Conservation (phyloP, 306 rosid species). For the Elaeagnus macrophylla region DNA sequence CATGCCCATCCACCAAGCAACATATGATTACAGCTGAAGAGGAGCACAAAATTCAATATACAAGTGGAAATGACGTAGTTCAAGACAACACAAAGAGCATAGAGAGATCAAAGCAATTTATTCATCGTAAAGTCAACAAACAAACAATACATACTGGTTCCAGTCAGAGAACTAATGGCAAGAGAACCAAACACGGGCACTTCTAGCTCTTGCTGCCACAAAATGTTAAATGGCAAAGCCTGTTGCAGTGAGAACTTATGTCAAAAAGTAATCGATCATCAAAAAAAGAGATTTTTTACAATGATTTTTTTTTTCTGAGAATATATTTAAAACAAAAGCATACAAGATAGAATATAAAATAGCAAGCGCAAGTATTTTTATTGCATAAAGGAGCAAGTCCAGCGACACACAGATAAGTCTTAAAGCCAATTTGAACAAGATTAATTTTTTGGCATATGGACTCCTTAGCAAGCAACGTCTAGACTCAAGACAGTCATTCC, state of each 20-base stretch:
- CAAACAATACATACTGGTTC: slow-evolving; percentile 39
- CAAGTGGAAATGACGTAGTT: background rate
- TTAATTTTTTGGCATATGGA: too few relatives aligned
- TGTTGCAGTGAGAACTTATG: slow-evolving; percentile 15
- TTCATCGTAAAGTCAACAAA: slow-evolving; percentile 11
- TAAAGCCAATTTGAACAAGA: too few relatives aligned
- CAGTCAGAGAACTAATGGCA: slow-evolving; percentile 37
- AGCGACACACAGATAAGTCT: too few relatives aligned
- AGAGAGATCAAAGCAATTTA: slow-evolving; percentile 5
- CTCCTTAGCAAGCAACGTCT: too few relatives aligned
- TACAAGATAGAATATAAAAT: too few relatives aligned
- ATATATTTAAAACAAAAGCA: too few relatives aligned
- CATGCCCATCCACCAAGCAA: slow-evolving; percentile 83
- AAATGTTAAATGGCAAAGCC: slow-evolving; percentile 47
- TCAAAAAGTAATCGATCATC: background rate
- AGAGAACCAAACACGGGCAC: slow-evolving; percentile 85
- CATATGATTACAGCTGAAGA: slow-evolving; percentile 53
- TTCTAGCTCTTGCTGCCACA: slow-evolving; percentile 61
- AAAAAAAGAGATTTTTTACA: background rate
- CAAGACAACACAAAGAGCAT: background rate
- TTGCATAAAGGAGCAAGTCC: too few relatives aligned
- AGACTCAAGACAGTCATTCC: too few relatives aligned
- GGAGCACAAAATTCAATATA: slow-evolving; percentile 3
- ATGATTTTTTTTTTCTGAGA: too few relatives aligned
- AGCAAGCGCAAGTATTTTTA: too few relatives aligned